Conservation (phyloP, 306 rosid species). For the Prunus salicina region DNA sequence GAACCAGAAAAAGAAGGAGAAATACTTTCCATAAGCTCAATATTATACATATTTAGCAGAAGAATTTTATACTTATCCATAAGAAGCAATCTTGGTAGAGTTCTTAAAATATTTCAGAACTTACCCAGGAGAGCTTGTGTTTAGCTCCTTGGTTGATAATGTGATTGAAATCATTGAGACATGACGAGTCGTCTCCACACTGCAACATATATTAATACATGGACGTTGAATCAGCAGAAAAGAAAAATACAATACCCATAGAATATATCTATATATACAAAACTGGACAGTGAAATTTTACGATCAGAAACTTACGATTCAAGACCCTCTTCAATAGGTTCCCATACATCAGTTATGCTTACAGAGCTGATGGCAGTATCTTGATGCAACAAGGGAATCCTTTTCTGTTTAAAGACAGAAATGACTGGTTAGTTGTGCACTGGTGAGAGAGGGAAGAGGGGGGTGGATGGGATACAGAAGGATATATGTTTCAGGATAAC, state of each 20-base stretch:
- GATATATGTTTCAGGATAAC: conserved; percentile 2
- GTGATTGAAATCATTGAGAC: conserved; percentile 95
- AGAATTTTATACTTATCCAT: neutral
- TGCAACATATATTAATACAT: conserved; percentile 37
- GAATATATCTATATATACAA: neutral
- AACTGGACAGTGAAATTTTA: neutral
- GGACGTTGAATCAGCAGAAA: neutral
- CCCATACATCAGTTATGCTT: conserved; percentile 95
- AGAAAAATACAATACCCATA: neutral
- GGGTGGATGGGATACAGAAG: neutral
- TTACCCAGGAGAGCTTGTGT: conserved; percentile 83
- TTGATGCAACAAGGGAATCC: conserved; percentile 70
- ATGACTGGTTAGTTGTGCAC: conserved; percentile 9
- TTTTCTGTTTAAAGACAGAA: conserved; percentile 54
- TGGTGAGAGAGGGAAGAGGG: neutral
- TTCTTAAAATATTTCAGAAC: conserved; percentile 17
- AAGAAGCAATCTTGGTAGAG: neutral
- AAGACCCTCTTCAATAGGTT: conserved; percentile 99
- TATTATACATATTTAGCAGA: neutral
- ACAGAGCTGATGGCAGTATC: conserved; percentile 87
- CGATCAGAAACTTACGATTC: conserved; percentile 63
- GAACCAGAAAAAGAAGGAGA: neutral
- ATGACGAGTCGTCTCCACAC: conserved; percentile 99
- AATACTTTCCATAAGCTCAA: conserved; percentile 1
- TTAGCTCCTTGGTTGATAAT: conserved; percentile 66